Percentiles rank a stretch among this genome's conserved stretches.
phyloP scores from a whole-genome alignment of 345 rosid genomes.

The Arabidopsis arenosa region DNA sequence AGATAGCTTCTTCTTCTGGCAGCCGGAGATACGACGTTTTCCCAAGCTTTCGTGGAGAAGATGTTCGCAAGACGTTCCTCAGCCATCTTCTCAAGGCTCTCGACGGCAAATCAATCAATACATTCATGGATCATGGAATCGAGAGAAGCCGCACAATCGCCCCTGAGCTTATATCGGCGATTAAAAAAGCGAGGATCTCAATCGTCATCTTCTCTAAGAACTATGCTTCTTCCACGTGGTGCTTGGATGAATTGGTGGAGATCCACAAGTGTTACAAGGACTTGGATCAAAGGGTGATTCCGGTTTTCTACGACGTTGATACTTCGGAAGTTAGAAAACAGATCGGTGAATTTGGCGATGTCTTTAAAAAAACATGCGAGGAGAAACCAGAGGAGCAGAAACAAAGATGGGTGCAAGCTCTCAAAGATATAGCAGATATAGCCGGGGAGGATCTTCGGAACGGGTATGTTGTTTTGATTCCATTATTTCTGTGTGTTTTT shows the following conservation, averaged over 20 bases:
- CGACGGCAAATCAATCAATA: background rate
- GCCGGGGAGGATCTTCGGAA: slow-evolving; percentile 17
- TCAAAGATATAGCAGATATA: background rate
- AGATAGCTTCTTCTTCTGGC: background rate
- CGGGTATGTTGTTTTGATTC: background rate
- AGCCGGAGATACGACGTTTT: slow-evolving; percentile 8
- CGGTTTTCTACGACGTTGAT: slow-evolving; percentile 29
- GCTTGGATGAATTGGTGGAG: slow-evolving; percentile 15
- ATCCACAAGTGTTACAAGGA: background rate
- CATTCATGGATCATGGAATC: background rate
- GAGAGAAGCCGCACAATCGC: slow-evolving; percentile 5
- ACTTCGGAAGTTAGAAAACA: slow-evolving; percentile 29
- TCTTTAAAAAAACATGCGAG: background rate
- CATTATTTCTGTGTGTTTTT: too few species aligned
- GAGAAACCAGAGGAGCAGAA: background rate
- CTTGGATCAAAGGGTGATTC: background rate
- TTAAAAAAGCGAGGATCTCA: background rate
- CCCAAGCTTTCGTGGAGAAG: slow-evolving; percentile 26
- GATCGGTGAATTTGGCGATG: background rate
- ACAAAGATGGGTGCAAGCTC: background rate
- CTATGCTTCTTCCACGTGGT: slow-evolving; percentile 15
- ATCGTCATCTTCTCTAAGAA: slow-evolving; percentile 8
- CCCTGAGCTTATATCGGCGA: background rate
- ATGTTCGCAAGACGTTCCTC: slow-evolving; percentile 20
- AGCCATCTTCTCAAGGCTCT: background rate